Evolutionary conservation across 2,329 filamentous ascomycete species (phyloP).

Genomic region (Neospermospora avenae): DNA sequence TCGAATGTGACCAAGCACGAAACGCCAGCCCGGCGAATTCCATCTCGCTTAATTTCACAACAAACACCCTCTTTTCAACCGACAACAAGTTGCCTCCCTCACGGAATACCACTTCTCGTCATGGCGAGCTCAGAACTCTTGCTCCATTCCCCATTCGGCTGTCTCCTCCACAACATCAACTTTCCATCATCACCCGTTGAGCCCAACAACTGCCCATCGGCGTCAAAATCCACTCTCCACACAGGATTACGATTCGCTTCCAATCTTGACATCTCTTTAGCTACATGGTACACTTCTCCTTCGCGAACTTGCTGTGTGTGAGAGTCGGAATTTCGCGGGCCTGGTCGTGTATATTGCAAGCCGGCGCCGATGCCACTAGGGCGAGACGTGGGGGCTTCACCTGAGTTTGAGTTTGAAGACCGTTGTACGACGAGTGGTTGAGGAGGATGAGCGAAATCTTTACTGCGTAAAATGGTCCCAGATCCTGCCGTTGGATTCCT

Average conservation of each 20-base stretch:
- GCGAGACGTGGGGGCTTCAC: slow-evolving; percentile 32
- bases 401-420: slow-evolving; percentile 7
- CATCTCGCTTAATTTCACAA: not conserved
- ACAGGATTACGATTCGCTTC: slow-evolving; percentile 67
- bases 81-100: not conserved
- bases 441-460: slow-evolving; percentile 33
- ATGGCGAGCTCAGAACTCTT: slow-evolving; percentile 34
- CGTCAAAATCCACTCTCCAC: slow-evolving; percentile 71
- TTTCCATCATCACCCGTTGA: slow-evolving; percentile 75
- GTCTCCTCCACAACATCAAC: slow-evolving; percentile 58
- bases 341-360: slow-evolving; percentile 40
- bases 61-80: not conserved
- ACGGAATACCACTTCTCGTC: slow-evolving; percentile 16
- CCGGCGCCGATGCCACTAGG: slow-evolving; percentile 52
- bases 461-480: slow-evolving; percentile 37
- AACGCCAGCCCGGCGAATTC: not conserved
- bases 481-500: not conserved
- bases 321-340: slow-evolving; percentile 36
- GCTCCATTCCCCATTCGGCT: slow-evolving; percentile 32
- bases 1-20: not conserved
- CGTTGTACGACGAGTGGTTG: slow-evolving; percentile 28
- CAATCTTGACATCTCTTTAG: slow-evolving; percentile 62
- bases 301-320: slow-evolving; percentile 44
- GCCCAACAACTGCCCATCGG: slow-evolving; percentile 68
- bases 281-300: slow-evolving; percentile 63